Evolutionary conservation across 2,329 filamentous ascomycete genomes (phyloP).

Genomic region (Malbranchea zuffiana): DNA sequence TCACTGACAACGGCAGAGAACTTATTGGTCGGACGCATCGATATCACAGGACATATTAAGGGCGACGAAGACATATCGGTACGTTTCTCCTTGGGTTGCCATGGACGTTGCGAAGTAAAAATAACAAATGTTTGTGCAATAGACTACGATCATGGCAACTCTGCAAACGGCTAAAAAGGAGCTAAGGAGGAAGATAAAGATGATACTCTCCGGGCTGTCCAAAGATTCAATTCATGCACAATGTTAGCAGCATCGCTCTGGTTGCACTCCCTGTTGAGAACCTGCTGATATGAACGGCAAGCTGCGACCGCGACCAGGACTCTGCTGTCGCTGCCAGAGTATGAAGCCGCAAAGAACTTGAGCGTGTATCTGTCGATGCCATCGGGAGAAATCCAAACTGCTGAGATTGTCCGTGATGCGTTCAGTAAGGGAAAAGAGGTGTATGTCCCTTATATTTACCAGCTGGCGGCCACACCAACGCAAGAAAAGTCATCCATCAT

Average conservation of each 20-base stretch:
- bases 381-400: constrained; percentile 71
- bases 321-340: constrained; percentile 59
- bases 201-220: constrained; percentile 50
- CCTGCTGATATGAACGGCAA: constrained; percentile 30
- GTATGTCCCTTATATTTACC: constrained; percentile 83
- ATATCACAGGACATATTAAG: too few relatives aligned
- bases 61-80: too few relatives aligned
- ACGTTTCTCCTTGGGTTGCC: too few relatives aligned
- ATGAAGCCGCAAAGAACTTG: constrained; percentile 61
- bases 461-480: constrained; percentile 27
- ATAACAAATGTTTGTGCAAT: too few relatives aligned
- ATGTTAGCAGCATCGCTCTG: constrained; percentile 45
- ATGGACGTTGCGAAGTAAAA: constrained; percentile 1
- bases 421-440: constrained; percentile 68
- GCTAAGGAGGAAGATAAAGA: constrained; percentile 59
- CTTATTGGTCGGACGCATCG: too few relatives aligned
- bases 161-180: constrained; percentile 63
- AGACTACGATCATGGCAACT: constrained; percentile 34
- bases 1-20: too few relatives aligned
- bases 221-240: constrained; percentile 54
- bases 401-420: constrained; percentile 69
- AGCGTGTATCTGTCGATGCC: constrained; percentile 94
- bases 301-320: constrained; percentile 54
- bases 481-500: constrained; percentile 56
- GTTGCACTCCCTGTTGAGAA: not conserved